A percentile compares a stretch with the other conserved stretches of the same genome.
These are phyloP conservation scores for Fonsecaea monophora DNA, from an alignment of 2,329 filamentous ascomycete genomes.

Conservation along the genomic window DNA sequence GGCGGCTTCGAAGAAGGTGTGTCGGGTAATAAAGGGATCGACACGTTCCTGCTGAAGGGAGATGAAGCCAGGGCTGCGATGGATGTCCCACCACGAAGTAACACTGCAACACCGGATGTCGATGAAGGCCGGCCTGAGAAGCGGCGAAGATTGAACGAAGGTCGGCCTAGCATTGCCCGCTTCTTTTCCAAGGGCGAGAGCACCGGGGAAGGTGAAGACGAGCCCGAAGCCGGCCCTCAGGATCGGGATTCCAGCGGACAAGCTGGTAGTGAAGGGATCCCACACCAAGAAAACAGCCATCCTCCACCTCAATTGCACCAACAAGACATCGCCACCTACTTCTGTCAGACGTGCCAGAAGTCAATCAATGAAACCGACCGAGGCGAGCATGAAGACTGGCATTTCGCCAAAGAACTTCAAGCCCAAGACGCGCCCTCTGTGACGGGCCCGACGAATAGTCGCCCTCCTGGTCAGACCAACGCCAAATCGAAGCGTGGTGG, in stretches of 20 bases:
- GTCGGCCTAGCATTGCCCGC: conserved; percentile 59
- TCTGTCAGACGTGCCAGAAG: conserved; percentile 71
- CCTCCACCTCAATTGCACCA: conserved; percentile 18
- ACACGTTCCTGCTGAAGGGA: conserved; percentile 77
- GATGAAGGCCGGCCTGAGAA: conserved; percentile 39
- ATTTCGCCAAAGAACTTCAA: conserved; percentile 87
- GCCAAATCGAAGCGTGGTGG: conserved; percentile 35
- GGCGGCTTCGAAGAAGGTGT: conserved; percentile 91
- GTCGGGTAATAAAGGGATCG: conserved; percentile 83
- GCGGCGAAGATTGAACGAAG: conserved; percentile 58
- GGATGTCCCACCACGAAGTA: conserved; percentile 44
- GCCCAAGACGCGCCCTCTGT: conserved; percentile 62
- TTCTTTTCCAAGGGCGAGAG: conserved; percentile 61
- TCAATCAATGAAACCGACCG: conserved; percentile 64
- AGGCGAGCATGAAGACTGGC: conserved; percentile 88
- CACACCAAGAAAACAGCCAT: conserved; percentile 1
- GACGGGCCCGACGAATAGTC: conserved; percentile 35
- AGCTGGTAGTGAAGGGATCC: conserved; percentile 31
- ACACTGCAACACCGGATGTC: conserved; percentile 41
- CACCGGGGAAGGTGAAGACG: conserved; percentile 42
- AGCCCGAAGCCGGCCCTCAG: conserved; percentile 27
- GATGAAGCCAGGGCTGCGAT: conserved; percentile 58
- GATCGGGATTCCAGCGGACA: conserved; percentile 32
- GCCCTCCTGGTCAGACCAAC: conserved; percentile 29
- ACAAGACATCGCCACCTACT: conserved; percentile 45